Percentiles rank a stretch among this genome's conserved stretches.
Conservation (phyloP, 2,329 filamentous ascomycete species). For the Xenoacremonium recifei region DNA sequence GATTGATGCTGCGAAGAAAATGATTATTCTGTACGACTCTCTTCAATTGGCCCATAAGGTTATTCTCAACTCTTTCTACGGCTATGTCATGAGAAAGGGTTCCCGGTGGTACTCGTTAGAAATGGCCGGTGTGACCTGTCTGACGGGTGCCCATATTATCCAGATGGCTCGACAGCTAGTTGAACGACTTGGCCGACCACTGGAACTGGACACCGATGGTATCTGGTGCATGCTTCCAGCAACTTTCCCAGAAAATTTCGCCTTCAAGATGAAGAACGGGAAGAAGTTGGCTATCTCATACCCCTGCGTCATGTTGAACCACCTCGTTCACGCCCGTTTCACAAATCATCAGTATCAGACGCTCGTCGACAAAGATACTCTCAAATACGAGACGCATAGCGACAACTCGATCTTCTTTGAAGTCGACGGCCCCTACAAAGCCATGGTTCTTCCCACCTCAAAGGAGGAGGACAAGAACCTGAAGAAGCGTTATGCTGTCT, state of each 20-base stretch:
- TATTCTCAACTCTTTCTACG: conserved; percentile 98
- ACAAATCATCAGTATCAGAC: conserved; percentile 98
- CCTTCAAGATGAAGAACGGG: conserved; percentile 90
- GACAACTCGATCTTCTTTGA: conserved; percentile 99
- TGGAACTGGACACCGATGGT: conserved; percentile 96
- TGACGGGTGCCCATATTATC: conserved; percentile 95
- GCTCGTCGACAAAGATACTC: conserved; percentile 71
- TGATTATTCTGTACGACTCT: conserved; percentile 95
- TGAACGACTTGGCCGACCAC: conserved; percentile 84
- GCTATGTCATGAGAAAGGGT: conserved; percentile 98
- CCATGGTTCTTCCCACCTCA: conserved; percentile 95
- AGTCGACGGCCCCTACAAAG: conserved; percentile 94
- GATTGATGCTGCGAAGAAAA: conserved; percentile 94
- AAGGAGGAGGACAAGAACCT: conserved; percentile 99
- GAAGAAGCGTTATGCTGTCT: conserved; percentile 98
- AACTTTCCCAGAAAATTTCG: conserved; percentile 94
- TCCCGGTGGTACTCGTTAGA: conserved; percentile 99
- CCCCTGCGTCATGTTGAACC: conserved; percentile 98
- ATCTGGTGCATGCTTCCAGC: conserved; percentile 99
- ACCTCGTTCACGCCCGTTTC: conserved; percentile 89
- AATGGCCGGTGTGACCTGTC: conserved; percentile 97
- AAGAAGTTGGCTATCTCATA: conserved; percentile 98
- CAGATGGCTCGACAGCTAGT: conserved; percentile 93
- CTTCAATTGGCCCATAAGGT: conserved; percentile 97
- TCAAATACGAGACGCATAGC: conserved; percentile 94